phyloP scores from a whole-genome alignment of 257 asterid species.

The Lycium ferocissimum region DNA sequence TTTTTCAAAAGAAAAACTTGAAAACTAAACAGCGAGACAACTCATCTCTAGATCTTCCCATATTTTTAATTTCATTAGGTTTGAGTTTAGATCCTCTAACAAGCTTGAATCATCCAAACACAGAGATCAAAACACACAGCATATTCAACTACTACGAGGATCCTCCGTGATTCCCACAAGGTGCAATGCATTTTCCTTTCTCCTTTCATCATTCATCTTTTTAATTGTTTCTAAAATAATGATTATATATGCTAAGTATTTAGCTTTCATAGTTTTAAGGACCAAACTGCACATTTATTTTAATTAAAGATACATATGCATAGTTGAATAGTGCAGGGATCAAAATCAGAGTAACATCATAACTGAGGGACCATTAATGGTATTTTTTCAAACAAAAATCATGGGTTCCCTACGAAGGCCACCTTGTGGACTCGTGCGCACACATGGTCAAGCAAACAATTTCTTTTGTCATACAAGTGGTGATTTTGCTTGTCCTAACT shows the following conservation, averaged over 20 bases:
- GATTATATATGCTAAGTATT: neutral
- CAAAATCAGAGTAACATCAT: neutral
- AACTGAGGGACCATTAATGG: neutral
- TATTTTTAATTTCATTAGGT: no score
- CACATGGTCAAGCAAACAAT: constrained; percentile 12
- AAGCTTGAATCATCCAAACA: no score
- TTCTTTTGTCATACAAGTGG: neutral
- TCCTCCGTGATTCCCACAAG: no score
- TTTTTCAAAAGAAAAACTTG: no score
- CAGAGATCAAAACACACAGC: no score
- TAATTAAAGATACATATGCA: neutral
- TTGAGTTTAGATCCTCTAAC: no score
- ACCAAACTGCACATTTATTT: neutral
- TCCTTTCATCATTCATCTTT: neutral
- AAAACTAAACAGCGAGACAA: no score
- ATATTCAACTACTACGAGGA: no score
- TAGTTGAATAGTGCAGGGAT: neutral
- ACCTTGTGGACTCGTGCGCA: neutral
- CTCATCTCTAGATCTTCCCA: no score
- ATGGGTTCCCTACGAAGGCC: neutral
- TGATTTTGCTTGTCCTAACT: neutral
- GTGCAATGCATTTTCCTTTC: neutral
- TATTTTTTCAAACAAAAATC: neutral
- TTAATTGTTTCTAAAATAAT: no score
- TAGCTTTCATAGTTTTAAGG: neutral